A percentile compares a stretch with the other conserved stretches of the same genome.
Evolutionary conservation across 371 early-diverging fungal species (phyloP).

Genomic region (Zychaea mexicana): DNA sequence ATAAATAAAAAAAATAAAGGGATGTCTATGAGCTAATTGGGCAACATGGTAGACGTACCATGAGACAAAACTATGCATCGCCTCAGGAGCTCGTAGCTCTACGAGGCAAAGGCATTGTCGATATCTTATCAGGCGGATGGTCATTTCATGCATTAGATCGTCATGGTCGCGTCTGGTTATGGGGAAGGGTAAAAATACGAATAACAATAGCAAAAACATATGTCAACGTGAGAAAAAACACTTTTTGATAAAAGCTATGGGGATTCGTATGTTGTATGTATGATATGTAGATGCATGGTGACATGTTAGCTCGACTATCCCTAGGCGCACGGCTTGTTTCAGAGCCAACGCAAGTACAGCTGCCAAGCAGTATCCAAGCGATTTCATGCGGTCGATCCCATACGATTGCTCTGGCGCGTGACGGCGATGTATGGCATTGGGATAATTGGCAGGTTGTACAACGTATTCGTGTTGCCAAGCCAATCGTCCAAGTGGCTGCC

Average conservation of each 20-base stretch:
- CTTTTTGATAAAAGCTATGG: too few relatives aligned
- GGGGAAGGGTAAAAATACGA: constrained; percentile 41
- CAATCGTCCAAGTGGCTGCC: constrained; percentile 33
- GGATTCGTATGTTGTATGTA: background rate
- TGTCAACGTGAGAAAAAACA: too few relatives aligned
- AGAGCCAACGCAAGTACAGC: constrained; percentile 11
- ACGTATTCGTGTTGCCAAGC: constrained; percentile 11
- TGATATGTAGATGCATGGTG: constrained; percentile 10
- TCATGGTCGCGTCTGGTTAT: constrained; percentile 44
- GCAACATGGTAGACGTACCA: background rate
- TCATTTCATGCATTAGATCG: constrained; percentile 48
- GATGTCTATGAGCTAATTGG: background rate
- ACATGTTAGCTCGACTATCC: background rate
- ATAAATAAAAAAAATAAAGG: background rate
- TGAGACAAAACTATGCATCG: background rate
- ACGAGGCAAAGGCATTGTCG: constrained; percentile 37
- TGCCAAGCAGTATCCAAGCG: constrained; percentile 12
- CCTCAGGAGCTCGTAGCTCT: constrained; percentile 28
- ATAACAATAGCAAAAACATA: background rate
- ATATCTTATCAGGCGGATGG: constrained; percentile 50
- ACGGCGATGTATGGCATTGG: constrained; percentile 45
- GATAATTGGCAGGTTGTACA: constrained; percentile 27
- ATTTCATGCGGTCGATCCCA: constrained; percentile 41
- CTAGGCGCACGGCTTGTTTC: constrained; percentile 9
- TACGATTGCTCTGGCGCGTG: constrained; percentile 36